Evolutionary conservation across 352 stramenopile species (phyloP).

Genomic region (Albugo candida): DNA sequence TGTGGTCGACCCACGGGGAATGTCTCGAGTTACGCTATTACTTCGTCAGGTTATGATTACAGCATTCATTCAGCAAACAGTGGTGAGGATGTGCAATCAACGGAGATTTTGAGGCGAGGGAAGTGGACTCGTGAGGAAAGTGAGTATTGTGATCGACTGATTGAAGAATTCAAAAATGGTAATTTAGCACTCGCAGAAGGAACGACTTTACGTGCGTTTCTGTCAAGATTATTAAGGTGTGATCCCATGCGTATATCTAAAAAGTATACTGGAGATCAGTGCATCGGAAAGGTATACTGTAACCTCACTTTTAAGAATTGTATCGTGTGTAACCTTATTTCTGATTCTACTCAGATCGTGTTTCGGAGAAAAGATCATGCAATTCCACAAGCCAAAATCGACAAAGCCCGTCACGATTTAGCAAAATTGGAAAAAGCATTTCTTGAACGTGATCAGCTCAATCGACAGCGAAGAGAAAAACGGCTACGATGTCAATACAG

Average conservation of each 20-base stretch:
- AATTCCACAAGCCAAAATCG: constrained; percentile 54
- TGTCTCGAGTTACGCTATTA: no score
- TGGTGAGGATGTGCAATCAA: neutral
- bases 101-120: constrained; percentile 64
- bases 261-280: constrained; percentile 97
- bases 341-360: constrained; percentile 18
- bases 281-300: constrained; percentile 86
- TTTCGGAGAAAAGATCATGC: constrained; percentile 58
- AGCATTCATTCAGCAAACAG: no score
- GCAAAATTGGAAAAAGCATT: constrained; percentile 90
- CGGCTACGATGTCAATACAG: constrained; percentile 12
- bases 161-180: constrained; percentile 95
- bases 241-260: constrained; percentile 99
- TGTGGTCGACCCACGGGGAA: no score
- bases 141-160: constrained; percentile 91
- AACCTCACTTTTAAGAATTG: neutral
- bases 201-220: constrained; percentile 93
- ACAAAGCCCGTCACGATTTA: constrained; percentile 51
- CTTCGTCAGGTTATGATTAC: no score
- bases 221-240: constrained; percentile 96
- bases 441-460: constrained; percentile 89
- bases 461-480: constrained; percentile 79
- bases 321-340: neutral
- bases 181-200: constrained; percentile 91
- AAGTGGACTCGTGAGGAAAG: constrained; percentile 97